phyloP scores from a whole-genome alignment of 768 basidiomycete species.

The Serendipita sp. region DNA sequence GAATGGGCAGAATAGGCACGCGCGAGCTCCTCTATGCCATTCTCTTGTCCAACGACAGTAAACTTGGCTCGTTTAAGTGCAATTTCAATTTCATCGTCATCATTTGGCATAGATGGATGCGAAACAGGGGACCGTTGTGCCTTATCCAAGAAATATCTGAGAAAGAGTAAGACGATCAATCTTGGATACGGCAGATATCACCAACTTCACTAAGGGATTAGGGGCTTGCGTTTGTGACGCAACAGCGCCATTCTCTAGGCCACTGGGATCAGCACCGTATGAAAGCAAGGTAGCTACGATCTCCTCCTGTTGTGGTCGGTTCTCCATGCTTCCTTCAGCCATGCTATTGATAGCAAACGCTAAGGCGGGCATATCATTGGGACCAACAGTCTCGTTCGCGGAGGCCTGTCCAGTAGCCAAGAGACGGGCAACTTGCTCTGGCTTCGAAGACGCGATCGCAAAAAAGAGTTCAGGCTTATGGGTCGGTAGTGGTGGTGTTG shows the following conservation, averaged over 20 bases:
- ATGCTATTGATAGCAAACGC: not conserved
- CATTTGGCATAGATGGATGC: not conserved
- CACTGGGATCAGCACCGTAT: not conserved
- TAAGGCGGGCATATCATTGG: not conserved
- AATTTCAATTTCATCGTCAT: not conserved
- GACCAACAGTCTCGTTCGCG: not conserved
- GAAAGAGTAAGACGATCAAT: not conserved
- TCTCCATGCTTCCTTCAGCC: not conserved
- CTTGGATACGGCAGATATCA: not conserved
- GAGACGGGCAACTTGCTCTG: not conserved
- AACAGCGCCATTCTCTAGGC: not conserved
- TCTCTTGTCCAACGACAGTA: slow-evolving; percentile 1
- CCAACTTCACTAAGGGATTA: not conserved
- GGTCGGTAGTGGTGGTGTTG: not conserved
- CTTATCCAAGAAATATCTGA: not conserved
- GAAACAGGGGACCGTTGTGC: not conserved
- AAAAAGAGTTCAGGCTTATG: not conserved
- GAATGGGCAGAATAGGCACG: not conserved
- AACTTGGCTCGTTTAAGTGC: not conserved
- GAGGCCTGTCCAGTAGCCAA: not conserved
- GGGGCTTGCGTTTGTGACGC: not conserved
- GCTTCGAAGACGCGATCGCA: not conserved
- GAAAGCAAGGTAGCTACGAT: not conserved
- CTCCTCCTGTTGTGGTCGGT: not conserved
- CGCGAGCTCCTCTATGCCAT: not conserved